These are phyloP conservation scores for Penicillium sp. DNA, from an alignment of 2,329 filamentous ascomycete genomes.

Conservation along the genomic window DNA sequence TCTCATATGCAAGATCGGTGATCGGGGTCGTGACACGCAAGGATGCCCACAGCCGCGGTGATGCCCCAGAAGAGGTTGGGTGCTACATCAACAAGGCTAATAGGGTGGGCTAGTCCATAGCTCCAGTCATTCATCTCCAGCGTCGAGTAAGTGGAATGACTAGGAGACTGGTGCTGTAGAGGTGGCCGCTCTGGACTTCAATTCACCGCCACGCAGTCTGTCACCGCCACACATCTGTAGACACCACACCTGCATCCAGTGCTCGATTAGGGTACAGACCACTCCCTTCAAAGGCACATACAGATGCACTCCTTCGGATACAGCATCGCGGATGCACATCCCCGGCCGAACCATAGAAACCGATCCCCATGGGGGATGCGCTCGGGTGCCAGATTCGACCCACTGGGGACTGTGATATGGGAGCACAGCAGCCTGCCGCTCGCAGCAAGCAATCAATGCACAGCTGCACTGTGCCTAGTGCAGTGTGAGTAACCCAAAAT, in stretches of 20 bases:
- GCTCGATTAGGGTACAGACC: neutral
- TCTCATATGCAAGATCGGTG: constrained; percentile 8
- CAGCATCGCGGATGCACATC: neutral
- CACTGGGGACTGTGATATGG: constrained; percentile 12
- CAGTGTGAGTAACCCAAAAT: constrained; percentile 18
- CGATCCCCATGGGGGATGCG: constrained; percentile 12
- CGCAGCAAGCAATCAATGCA: constrained; percentile 5
- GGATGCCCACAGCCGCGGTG: neutral
- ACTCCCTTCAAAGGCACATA: too few species aligned
- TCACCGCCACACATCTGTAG: constrained; percentile 6
- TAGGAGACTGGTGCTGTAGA: too few species aligned
- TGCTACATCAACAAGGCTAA: neutral
- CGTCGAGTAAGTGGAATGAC: too few species aligned
- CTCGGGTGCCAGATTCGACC: constrained; percentile 8
- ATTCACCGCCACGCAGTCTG: constrained; percentile 1
- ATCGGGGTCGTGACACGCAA: constrained; percentile 3
- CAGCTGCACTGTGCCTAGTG: constrained; percentile 3
- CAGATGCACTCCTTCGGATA: neutral
- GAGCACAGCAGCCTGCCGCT: constrained; percentile 1
- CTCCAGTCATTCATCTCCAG: too few species aligned
- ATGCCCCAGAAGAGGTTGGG: too few species aligned
- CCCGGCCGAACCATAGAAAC: constrained; percentile 4
- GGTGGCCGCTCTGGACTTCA: too few species aligned
- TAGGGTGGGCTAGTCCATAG: neutral
- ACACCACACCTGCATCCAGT: constrained; percentile 9